Evolutionary conservation across 2,329 filamentous ascomycete genomes (phyloP).

Genomic region (Pseudogymnoascus sp.): DNA sequence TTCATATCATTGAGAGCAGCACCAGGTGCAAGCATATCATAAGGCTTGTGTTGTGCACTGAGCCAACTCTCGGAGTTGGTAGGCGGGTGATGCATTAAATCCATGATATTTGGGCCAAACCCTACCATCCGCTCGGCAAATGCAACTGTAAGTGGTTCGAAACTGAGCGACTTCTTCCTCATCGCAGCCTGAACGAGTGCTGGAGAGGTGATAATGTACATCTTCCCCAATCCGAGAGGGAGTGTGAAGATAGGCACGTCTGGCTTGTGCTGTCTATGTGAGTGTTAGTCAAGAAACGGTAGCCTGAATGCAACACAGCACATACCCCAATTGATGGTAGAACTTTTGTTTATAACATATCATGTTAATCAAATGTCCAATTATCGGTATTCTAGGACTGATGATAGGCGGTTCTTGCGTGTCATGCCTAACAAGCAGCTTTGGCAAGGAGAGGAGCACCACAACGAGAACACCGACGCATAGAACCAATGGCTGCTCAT

Average conservation of each 20-base stretch:
- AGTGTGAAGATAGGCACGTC: constrained; percentile 34
- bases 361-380: constrained; percentile 40
- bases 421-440: constrained; percentile 16
- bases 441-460: constrained; percentile 8
- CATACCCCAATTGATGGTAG: constrained; percentile 32
- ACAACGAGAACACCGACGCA: background rate
- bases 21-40: constrained; percentile 28
- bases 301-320: background rate
- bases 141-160: constrained; percentile 34
- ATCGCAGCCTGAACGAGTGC: constrained; percentile 32
- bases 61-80: constrained; percentile 20
- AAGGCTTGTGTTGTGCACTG: constrained; percentile 25
- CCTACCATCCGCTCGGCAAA: constrained; percentile 33
- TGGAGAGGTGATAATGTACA: constrained; percentile 39
- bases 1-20: constrained; percentile 32
- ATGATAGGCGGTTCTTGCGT: constrained; percentile 36
- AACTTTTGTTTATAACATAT: constrained; percentile 32
- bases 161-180: constrained; percentile 34
- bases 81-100: constrained; percentile 24
- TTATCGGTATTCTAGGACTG: constrained; percentile 33
- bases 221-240: constrained; percentile 35
- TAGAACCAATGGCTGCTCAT: background rate
- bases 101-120: constrained; percentile 26
- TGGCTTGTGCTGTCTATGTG: constrained; percentile 19
- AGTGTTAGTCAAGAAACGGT: background rate